phyloP scores from a whole-genome alignment of 139 green algal genomes.

The Chlamydomonas schloesseri region DNA sequence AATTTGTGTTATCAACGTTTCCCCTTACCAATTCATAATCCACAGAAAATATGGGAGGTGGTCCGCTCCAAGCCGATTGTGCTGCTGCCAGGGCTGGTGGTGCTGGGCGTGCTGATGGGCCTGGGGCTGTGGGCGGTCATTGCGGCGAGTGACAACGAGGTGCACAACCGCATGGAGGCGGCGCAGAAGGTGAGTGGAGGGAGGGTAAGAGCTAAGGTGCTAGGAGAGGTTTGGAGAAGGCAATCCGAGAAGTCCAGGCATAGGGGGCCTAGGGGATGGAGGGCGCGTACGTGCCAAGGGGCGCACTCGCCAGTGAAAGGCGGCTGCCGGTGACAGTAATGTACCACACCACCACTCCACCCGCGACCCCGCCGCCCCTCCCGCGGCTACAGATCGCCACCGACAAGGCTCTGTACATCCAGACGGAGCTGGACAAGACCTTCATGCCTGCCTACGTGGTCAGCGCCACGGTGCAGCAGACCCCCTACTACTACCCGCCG shows the following conservation, averaged over 20 bases:
- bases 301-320: no score
- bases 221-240: no score
- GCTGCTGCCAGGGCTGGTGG: neutral
- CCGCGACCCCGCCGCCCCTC: no score
- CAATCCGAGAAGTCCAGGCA: no score
- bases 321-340: no score
- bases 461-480: constrained; percentile 9
- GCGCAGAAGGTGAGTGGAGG: neutral
- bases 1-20: no score
- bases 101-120: constrained; percentile 15
- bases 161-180: neutral
- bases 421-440: constrained; percentile 39
- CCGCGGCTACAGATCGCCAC: constrained; percentile 26
- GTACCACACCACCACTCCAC: no score
- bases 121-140: constrained; percentile 41
- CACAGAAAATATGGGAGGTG: constrained; percentile 21
- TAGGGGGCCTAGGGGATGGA: no score
- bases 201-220: no score
- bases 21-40: no score
- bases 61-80: neutral
- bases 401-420: constrained; percentile 35
- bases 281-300: no score
- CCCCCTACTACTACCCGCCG: constrained; percentile 36
- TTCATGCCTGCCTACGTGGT: constrained; percentile 44
- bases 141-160: neutral